Evolutionary conservation across 768 basidiomycete genomes (phyloP), one percentile per base, ranked within the genome.

Genomic region (Sistotremastrum suecicum): DNA sequence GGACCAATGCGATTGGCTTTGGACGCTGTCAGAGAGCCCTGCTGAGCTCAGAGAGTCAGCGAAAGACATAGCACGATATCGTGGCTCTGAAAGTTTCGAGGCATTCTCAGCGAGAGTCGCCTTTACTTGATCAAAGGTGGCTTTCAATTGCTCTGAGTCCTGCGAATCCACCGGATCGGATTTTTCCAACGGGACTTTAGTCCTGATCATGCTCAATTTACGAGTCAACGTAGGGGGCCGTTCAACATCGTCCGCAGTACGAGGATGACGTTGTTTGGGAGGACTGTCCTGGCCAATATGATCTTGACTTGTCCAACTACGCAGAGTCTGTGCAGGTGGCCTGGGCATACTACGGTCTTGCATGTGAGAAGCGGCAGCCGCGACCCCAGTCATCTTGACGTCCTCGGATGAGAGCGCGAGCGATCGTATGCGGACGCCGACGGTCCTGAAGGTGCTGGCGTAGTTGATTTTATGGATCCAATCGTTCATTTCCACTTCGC

Each of bases 381-480:
- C 89, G 7, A 83, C 75, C 28, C 87, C 88, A 3, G 86, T 83
- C 37, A 86, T 69, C 50, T 83, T 74, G 32, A 85, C 75, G 53
- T 81, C 83, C 53, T 70, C 72, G 41, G 71, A 68, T 12, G 80
- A 74, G 70, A 89, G 76, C 11, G 73, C 76, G 8, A 72, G 63
- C 0, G 84, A 70, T 20, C 91, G 76, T 76, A 95, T 89, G 39
- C 76, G 71, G 35, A 97, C 68, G 7, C 83, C 83, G 10, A 79
- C 72, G 2, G 87, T 78, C 63, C 83, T 90, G 75, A 95, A 98
- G 4, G 87, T 70, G 48, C 88, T 83, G 3, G 90, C 90, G 58
- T 95, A 98, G 63, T 99, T 99, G 57, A 98, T 89, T 33, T 72
- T 69, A 9, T 82, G 72, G 50, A 98, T 79, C 95, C 95, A 99